These are phyloP conservation scores for Leptographium wingfieldii DNA, from an alignment of 2,329 filamentous ascomycete genomes.

Conservation along the genomic window DNA sequence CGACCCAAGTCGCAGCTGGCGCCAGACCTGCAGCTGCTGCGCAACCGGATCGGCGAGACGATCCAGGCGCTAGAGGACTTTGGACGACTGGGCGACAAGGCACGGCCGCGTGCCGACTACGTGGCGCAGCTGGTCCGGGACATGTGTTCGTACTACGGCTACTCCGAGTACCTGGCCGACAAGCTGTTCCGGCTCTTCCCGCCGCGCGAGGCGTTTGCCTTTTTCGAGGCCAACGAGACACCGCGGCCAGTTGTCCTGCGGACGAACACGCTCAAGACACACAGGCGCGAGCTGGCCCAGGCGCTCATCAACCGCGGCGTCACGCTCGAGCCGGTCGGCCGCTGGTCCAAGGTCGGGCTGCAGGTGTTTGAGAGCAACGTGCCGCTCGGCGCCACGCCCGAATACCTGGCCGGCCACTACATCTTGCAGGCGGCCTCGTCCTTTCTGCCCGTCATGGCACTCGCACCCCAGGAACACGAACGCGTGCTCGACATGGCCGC, in stretches of 20 bases:
- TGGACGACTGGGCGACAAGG: slow-evolving; percentile 64
- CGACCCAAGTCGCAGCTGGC: slow-evolving; percentile 56
- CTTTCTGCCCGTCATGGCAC: slow-evolving; percentile 94
- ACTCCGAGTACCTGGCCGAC: slow-evolving; percentile 86
- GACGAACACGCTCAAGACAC: slow-evolving; percentile 82
- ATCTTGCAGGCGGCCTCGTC: slow-evolving; percentile 94
- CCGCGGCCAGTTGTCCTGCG: slow-evolving; percentile 85
- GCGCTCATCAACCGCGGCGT: slow-evolving; percentile 92
- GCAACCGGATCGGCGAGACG: slow-evolving; percentile 83
- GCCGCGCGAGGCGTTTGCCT: slow-evolving; percentile 87
- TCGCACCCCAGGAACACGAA: slow-evolving; percentile 87
- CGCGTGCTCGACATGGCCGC: slow-evolving; percentile 88
- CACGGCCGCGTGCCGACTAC: slow-evolving; percentile 78
- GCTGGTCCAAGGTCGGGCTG: slow-evolving; percentile 96
- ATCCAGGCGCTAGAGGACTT: slow-evolving; percentile 87
- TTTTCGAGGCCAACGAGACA: slow-evolving; percentile 98
- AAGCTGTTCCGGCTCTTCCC: slow-evolving; percentile 91
- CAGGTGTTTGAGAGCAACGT: slow-evolving; percentile 86
- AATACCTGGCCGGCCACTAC: slow-evolving; percentile 95
- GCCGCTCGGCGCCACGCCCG: slow-evolving; percentile 85
- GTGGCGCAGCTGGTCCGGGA: slow-evolving; percentile 77
- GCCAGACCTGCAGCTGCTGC: slow-evolving; percentile 79
- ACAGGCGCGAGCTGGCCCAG: slow-evolving; percentile 72
- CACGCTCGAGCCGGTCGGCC: slow-evolving; percentile 89
- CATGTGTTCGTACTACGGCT: slow-evolving; percentile 93